phyloP scores from a whole-genome alignment of 176 grass and related monocot genomes.

The Musa troglodytarum region DNA sequence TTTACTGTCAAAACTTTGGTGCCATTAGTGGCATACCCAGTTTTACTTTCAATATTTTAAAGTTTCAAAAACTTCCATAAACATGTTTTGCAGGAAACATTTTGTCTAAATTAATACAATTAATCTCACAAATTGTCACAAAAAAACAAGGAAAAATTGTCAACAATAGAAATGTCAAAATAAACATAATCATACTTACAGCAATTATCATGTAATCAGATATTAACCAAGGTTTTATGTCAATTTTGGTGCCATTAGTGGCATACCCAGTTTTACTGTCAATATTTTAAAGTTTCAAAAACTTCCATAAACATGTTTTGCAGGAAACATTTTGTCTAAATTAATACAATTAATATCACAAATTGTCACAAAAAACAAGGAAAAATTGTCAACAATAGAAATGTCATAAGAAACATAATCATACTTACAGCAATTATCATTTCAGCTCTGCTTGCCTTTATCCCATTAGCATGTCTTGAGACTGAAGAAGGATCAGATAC shows the following conservation, averaged over 20 bases:
- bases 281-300: too few species aligned
- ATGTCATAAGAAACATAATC: not conserved
- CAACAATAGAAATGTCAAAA: not conserved
- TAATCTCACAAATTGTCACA: not conserved
- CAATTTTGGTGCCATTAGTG: not conserved
- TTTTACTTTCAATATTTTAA: too few species aligned
- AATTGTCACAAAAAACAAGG: not conserved
- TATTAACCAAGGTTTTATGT: not conserved
- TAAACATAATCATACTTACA: constrained; percentile 31
- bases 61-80: too few species aligned
- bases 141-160: not conserved
- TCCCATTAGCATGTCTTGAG: constrained; percentile 55
- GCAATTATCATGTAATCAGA: constrained; percentile 44
- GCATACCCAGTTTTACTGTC: too few species aligned
- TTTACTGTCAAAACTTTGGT: not conserved
- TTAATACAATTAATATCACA: not conserved
- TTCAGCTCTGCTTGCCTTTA: constrained; percentile 39
- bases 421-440: constrained; percentile 78
- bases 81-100: not conserved
- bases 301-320: not conserved
- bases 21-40: not conserved
- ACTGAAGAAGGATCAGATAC: constrained; percentile 27
- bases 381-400: not conserved
- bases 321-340: not conserved
- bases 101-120: not conserved